Evolutionary conservation across 2,329 filamentous ascomycete species (phyloP).

Genomic region (Trichophyton benhamiae): DNA sequence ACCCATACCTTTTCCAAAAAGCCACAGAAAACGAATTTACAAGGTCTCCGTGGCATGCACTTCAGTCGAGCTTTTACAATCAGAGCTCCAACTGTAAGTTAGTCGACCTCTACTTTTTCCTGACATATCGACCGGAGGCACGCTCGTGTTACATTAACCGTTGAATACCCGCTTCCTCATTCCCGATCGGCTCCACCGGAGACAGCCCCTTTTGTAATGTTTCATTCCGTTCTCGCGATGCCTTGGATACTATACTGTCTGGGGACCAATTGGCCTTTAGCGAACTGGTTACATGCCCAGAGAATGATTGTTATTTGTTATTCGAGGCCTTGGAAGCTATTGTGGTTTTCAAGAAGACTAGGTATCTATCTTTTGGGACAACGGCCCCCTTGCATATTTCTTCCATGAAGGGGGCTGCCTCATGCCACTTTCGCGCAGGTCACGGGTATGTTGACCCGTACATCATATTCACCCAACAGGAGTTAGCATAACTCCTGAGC

Average conservation of each 20-base stretch:
- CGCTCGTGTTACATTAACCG: background rate
- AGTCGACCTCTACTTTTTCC: background rate
- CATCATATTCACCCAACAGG: background rate
- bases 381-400: background rate
- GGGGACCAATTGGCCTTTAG: background rate
- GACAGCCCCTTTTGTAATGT: background rate
- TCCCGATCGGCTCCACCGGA: background rate
- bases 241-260: background rate
- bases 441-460: no score
- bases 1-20: background rate
- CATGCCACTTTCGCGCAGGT: no score
- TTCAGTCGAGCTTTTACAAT: background rate
- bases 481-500: background rate
- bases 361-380: background rate
- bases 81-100: background rate
- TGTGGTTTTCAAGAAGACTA: background rate
- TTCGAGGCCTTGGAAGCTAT: background rate
- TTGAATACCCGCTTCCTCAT: background rate
- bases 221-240: background rate
- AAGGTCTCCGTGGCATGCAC: background rate
- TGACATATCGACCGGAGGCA: background rate
- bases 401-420: background rate
- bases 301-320: background rate
- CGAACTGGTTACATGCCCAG: slow-evolving; percentile 1
- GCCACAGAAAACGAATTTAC: background rate